Conservation (phyloP, 768 basidiomycete species). For the Kwoniella dendrophila region DNA sequence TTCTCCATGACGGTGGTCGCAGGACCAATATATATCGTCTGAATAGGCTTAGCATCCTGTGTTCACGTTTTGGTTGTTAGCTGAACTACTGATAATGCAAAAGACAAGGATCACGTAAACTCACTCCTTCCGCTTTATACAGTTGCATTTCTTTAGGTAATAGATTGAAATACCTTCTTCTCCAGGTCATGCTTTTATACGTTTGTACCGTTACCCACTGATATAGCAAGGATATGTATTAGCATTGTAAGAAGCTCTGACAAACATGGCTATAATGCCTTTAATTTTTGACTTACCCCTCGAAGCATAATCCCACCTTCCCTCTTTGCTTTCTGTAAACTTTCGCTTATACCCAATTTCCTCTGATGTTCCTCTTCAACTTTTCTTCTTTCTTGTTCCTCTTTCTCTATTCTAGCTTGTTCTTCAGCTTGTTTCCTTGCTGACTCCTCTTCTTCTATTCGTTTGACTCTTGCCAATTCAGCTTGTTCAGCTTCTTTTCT, state of each 20-base stretch:
- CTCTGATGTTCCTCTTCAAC: slow-evolving; percentile 19
- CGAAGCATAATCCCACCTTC: slow-evolving; percentile 41
- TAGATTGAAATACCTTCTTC: slow-evolving; percentile 44
- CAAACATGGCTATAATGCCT: not conserved
- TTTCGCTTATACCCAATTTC: slow-evolving; percentile 23
- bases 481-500: slow-evolving; percentile 20
- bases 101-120: slow-evolving; percentile 3
- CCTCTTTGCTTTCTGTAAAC: slow-evolving; percentile 26
- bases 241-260: slow-evolving; percentile 1
- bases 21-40: slow-evolving; percentile 30
- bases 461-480: slow-evolving; percentile 10
- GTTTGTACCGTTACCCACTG: slow-evolving; percentile 50
- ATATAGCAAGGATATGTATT: not conserved
- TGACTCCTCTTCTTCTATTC: slow-evolving; percentile 20
- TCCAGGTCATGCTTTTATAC: slow-evolving; percentile 39
- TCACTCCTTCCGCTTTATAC: slow-evolving; percentile 44
- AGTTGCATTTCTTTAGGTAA: slow-evolving; percentile 30
- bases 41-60: slow-evolving; percentile 43
- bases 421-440: slow-evolving; percentile 16
- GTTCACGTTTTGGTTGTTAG: not conserved
- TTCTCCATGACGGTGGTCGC: slow-evolving; percentile 23
- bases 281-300: slow-evolving; percentile 43
- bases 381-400: slow-evolving; percentile 16
- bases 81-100: not conserved
- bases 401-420: slow-evolving; percentile 7